A percentile compares a stretch with the other conserved stretches of the same genome.
Conservation (phyloP, 129 eudicot genomes). For the Erigeron canadensis region DNA sequence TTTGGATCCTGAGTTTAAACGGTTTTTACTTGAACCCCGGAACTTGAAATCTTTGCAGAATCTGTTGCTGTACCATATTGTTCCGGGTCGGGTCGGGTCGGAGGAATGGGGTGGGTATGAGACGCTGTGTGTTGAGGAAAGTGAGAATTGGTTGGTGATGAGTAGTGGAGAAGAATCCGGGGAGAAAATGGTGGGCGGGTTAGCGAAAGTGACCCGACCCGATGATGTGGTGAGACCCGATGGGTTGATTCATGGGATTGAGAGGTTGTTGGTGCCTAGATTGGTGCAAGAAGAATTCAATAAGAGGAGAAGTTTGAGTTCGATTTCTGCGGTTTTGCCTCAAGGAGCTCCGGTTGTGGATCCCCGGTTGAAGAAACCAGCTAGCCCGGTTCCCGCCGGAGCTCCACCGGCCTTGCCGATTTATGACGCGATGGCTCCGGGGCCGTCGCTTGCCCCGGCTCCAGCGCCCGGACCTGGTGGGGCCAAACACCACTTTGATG, state of each 20-base stretch:
- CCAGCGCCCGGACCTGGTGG: slow-evolving; percentile 99
- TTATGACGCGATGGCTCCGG: slow-evolving; percentile 75
- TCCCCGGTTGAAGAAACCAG: slow-evolving; percentile 55
- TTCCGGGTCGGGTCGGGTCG: slow-evolving; percentile 70
- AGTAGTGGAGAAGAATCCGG: slow-evolving; percentile 13
- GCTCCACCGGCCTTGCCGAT: slow-evolving; percentile 75
- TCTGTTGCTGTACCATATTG: slow-evolving; percentile 58
- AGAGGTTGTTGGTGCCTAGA: slow-evolving; percentile 58
- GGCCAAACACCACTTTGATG: slow-evolving; percentile 72
- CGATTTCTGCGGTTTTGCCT: slow-evolving; percentile 80
- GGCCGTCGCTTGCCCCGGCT: slow-evolving; percentile 84
- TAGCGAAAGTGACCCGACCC: slow-evolving; percentile 47
- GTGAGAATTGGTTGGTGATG: slow-evolving; percentile 13
- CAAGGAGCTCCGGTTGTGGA: slow-evolving; percentile 89
- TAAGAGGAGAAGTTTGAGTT: slow-evolving; percentile 57
- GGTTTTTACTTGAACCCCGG: slow-evolving; percentile 73
- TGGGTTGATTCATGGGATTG: slow-evolving; percentile 89
- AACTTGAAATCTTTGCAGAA: slow-evolving; percentile 76
- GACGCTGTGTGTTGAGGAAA: slow-evolving; percentile 38
- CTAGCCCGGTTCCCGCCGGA: slow-evolving; percentile 51
- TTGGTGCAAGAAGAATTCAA: slow-evolving; percentile 74
- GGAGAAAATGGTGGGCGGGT: slow-evolving; percentile 37
- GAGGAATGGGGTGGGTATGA: slow-evolving; percentile 45
- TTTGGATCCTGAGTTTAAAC: slow-evolving; percentile 80
- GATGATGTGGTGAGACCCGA: slow-evolving; percentile 68